Base-by-base conservation (phyloP, 805 yeast genomes). In the Kluyveromyces siamensis region DNA sequence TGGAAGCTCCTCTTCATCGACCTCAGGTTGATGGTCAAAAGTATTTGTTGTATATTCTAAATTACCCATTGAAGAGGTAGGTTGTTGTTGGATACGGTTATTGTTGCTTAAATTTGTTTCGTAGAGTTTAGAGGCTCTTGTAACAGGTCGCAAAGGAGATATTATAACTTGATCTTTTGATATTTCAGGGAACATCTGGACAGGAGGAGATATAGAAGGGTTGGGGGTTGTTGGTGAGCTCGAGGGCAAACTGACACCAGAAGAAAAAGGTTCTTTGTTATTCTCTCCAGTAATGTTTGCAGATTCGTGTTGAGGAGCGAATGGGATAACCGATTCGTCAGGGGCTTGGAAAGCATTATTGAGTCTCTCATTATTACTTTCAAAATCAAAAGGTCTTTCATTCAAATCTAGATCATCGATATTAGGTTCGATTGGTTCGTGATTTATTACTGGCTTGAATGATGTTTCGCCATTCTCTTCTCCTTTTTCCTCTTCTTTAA, bases 371-470 rank as follows among this genome's bases (percentile, higher is more conserved):
- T 42, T 16, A 8, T 25, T 42, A n/a, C 27, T 37, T 36, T 46
- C 41, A 18, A 42, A 46, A 37, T 41, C 30, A 2, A 41, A 41
- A 13, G 48, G 30, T 8, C 39, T 46, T 14, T 46, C 48, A 30
- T 27, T 40, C 39, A 38, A 46, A 39, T 39, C 48, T 8, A 14
- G 39, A 36, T 37, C 40, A 13, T 27, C 39, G 2, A 11, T 11
- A 13, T 37, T 13, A 2, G 21, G 27, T 14, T 45, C 44, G 25
- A 46, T 40, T 16, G 40, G 38, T 16, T 27, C 44, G 8, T 37
- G 45, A 16, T 43, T 25, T 4, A 35, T 11, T 8, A 43, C 39
- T 13, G 45, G 45, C 6, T 21, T 19, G 17, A 43, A 43, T 6
- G 36, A 25, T 21, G 38, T 13, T 43, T 46, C 38, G 16, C 27